Percentiles rank a stretch among this genome's conserved stretches.
Conservation (phyloP, 441 rosid genomes). For the Aquilaria agallochum region DNA sequence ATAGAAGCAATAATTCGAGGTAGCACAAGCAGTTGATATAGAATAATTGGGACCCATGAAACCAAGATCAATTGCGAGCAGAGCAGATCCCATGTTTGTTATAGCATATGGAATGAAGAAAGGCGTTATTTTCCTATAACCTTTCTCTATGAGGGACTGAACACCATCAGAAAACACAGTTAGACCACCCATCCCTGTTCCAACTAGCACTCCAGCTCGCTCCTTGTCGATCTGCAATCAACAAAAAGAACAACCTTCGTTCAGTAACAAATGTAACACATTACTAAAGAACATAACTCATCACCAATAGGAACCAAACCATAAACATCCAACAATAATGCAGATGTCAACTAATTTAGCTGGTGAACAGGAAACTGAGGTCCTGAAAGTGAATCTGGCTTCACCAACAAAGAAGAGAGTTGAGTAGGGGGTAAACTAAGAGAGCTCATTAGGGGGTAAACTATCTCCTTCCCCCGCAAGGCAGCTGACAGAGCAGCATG, state of each 20-base stretch:
- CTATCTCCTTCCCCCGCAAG: no score
- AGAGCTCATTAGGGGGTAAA: no score
- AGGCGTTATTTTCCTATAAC: constrained; percentile 83
- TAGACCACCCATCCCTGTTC: constrained; percentile 98
- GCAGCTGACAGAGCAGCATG: no score
- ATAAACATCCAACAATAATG: no score
- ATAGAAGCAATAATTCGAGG: constrained; percentile 94
- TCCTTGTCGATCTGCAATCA: constrained; percentile 65
- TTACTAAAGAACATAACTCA: no score
- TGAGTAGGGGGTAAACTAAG: no score
- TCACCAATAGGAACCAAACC: no score
- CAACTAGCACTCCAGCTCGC: constrained; percentile 88
- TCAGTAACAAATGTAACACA: no score
- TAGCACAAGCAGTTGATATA: constrained; percentile 96
- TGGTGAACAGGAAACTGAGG: no score
- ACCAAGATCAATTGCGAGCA: constrained; percentile 87
- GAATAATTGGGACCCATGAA: constrained; percentile 99
- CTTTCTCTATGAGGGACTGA: constrained; percentile 75
- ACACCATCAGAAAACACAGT: constrained; percentile 88
- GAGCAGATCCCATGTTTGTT: constrained; percentile 95
- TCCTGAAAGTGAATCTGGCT: no score
- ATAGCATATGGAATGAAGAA: constrained; percentile 94
- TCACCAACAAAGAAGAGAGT: no score
- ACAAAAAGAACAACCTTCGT: background rate
- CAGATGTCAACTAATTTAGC: no score